Conservation (phyloP, 345 rosid species). For the Gossypium longicalyx region DNA sequence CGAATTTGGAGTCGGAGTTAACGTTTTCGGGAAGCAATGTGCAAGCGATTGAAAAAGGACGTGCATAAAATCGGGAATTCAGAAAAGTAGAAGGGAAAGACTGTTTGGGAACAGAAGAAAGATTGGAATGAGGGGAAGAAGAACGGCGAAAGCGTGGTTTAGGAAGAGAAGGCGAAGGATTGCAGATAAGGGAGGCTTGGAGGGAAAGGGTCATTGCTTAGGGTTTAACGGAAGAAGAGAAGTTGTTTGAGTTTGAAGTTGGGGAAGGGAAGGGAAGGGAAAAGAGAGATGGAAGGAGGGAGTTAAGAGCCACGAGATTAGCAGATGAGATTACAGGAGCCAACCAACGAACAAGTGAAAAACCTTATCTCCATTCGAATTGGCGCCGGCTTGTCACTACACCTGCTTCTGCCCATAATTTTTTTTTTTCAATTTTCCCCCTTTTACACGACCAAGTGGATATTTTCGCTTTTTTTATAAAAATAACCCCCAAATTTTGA, state of each 20-base stretch:
- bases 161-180: conserved; percentile 30
- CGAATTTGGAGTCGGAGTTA: conserved; percentile 35
- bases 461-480: no score
- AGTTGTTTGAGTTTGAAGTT: neutral
- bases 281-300: neutral
- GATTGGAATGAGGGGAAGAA: conserved; percentile 15
- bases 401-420: neutral
- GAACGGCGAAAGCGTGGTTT: conserved; percentile 13
- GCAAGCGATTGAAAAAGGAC: conserved; percentile 1
- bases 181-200: conserved; percentile 69
- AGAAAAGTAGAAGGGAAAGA: conserved; percentile 19
- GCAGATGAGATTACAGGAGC: neutral
- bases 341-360: conserved; percentile 6
- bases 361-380: conserved; percentile 45
- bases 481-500: no score
- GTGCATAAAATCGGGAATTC: neutral
- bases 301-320: conserved; percentile 3
- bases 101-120: conserved; percentile 20
- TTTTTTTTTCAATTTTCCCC: no score
- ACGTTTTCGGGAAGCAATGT: conserved; percentile 40
- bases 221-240: conserved; percentile 34
- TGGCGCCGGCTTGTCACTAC: conserved; percentile 30
- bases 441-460: no score
- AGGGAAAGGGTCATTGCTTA: conserved; percentile 55
- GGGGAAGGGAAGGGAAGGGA: neutral